Evolutionary conservation across 768 basidiomycete species (phyloP), one percentile per base, ranked within the genome.

Genomic region (Mycena crocata): DNA sequence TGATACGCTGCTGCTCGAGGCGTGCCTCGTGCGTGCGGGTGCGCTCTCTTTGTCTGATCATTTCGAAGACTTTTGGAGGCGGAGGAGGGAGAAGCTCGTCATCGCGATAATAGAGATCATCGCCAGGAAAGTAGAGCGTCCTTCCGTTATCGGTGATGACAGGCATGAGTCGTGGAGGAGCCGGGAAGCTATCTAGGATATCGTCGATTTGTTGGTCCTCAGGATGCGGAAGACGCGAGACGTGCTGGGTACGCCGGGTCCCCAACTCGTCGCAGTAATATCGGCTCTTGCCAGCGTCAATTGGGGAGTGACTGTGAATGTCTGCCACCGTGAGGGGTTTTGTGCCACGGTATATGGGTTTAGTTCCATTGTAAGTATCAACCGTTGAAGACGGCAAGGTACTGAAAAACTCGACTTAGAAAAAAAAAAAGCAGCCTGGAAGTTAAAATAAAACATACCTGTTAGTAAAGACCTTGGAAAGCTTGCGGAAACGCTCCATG

Each of bases 61-160:
- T 46, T 0, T n/a, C 34, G 30, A 52, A 17, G 35, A 67, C 66
- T 42, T 49, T 54, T 17, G 57, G 49, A 21, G 66, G 66, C 13
- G 56, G 66, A 54, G 61, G 66, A 10, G 66, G 66, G 12, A 67
- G 61, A 14, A 67, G 57, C 8, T 60, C 58, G 1, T 59, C 64
- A 28, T 39, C 19, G 19, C 31, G 26, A 46, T 56, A 48, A 44
- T 42, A 44, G 21, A 61, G 50, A 13, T 45, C 64, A 17, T 63
- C 62, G 34, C n/a, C 30, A 0, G 64, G 35, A 26, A 66, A 66
- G 44, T 66, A 66, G 28, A 66, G 17, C 23, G 57, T 35, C 2
- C 31, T 31, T 9, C 59, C 66, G 19, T 57, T 37, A n/a, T 42
- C 7, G n/a, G 45, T 49, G 23, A 56, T 12, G 34, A 62, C 48